A percentile compares a stretch with the other conserved stretches of the same genome.
Conservation (phyloP, 169 alveolate genomes). For the Theileria annulata region DNA sequence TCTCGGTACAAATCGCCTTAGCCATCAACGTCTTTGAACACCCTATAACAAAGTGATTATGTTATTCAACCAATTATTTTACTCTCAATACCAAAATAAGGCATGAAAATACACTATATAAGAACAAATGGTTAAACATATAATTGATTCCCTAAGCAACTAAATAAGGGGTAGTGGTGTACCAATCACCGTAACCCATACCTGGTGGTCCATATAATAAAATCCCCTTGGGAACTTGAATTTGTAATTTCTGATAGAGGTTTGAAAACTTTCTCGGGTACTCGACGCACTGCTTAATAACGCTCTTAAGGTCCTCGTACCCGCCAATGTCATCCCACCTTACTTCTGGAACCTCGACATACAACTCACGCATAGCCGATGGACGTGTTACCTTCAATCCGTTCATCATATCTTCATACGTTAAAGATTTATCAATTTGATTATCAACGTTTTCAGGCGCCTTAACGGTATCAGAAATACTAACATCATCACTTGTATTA, state of each 20-base stretch:
- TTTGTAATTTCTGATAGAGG: conserved; percentile 83
- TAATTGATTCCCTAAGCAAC: too few species aligned
- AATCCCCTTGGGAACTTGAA: conserved; percentile 94
- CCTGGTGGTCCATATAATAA: conserved; percentile 99
- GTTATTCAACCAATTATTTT: background rate
- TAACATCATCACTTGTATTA: background rate
- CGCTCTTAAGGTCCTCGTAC: conserved; percentile 88
- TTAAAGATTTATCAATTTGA: background rate
- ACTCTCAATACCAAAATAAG: too few species aligned
- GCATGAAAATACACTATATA: too few species aligned
- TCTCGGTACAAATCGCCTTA: conserved; percentile 98
- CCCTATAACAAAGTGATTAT: background rate
- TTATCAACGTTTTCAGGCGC: background rate
- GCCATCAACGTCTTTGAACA: conserved; percentile 99
- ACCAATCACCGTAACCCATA: too few species aligned
- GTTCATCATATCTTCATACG: conserved; percentile 43
- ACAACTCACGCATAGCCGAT: conserved; percentile 78
- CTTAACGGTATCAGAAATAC: background rate
- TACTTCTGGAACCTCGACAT: conserved; percentile 93
- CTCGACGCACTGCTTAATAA: conserved; percentile 94
- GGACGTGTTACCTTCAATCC: conserved; percentile 67
- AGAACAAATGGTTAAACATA: too few species aligned
- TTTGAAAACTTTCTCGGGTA: conserved; percentile 95
- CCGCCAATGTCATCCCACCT: conserved; percentile 99
- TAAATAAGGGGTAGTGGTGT: too few species aligned